Percentiles rank a stretch among this genome's conserved stretches.
phyloP scores from a whole-genome alignment of 805 yeast species.

The Wickerhamiella hasegawae region DNA sequence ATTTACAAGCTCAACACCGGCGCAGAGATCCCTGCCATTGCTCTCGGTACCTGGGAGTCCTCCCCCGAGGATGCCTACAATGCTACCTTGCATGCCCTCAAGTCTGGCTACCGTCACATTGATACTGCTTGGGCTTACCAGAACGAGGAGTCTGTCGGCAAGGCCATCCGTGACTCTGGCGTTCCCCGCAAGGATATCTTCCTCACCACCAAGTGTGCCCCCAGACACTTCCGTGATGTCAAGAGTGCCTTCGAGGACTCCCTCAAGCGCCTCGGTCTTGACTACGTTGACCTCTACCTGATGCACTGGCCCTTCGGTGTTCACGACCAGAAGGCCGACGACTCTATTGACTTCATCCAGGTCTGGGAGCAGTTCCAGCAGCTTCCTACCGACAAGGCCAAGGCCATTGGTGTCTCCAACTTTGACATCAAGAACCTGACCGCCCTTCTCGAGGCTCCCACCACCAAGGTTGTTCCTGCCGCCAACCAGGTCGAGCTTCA shows the following conservation, averaged over 20 bases:
- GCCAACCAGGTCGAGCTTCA: constrained; percentile 63
- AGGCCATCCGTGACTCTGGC: constrained; percentile 29
- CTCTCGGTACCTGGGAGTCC: constrained; percentile 52
- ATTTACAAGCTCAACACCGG: constrained; percentile 41
- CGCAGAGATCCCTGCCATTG: constrained; percentile 44
- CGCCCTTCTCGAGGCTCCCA: constrained; percentile 27
- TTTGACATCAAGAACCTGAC: constrained; percentile 36
- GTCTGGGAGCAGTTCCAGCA: constrained; percentile 48
- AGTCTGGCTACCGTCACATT: constrained; percentile 53
- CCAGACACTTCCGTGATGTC: constrained; percentile 24
- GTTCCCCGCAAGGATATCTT: constrained; percentile 36
- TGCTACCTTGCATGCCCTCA: constrained; percentile 44
- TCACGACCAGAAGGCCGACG: constrained; percentile 19
- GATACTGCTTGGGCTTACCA: constrained; percentile 62
- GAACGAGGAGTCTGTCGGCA: constrained; percentile 54
- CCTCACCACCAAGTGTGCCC: constrained; percentile 50
- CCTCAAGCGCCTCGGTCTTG: constrained; percentile 34
- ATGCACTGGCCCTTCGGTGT: constrained; percentile 39
- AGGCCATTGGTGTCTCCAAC: constrained; percentile 61
- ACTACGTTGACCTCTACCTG: constrained; percentile 49
- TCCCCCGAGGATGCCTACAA: constrained; percentile 29
- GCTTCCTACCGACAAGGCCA: constrained; percentile 32
- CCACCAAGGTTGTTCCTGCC: constrained; percentile 46
- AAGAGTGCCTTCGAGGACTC: constrained; percentile 35
- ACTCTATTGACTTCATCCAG: constrained; percentile 29